These are phyloP conservation scores for Parmelia sp. DNA, from an alignment of 495 filamentous ascomycete species.

Conservation along the genomic window DNA sequence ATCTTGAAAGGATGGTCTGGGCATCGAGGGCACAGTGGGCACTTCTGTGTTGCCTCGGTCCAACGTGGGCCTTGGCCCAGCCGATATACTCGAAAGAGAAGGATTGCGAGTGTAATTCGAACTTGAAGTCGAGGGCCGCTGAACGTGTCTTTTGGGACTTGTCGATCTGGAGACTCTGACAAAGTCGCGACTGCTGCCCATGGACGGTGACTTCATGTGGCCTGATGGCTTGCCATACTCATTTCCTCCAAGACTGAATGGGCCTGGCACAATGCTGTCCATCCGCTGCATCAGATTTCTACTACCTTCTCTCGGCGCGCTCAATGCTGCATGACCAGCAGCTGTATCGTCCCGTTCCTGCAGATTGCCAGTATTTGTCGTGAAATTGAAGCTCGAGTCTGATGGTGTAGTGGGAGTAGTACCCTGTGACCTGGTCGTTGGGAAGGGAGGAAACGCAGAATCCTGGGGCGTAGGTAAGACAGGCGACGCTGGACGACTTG, in stretches of 20 bases:
- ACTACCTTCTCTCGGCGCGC: slow-evolving; percentile 34
- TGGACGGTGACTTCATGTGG: slow-evolving; percentile 30
- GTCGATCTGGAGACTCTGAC: slow-evolving; percentile 16
- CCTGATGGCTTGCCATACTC: slow-evolving; percentile 4
- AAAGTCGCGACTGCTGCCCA: slow-evolving; percentile 29
- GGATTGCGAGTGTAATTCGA: slow-evolving; percentile 21
- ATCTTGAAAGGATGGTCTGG: slow-evolving; percentile 14
- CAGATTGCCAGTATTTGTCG: slow-evolving; percentile 24
- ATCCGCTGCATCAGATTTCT: slow-evolving; percentile 50
- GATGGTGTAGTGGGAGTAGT: slow-evolving; percentile 32
- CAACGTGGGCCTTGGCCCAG: slow-evolving; percentile 15
- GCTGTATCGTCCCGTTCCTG: not conserved
- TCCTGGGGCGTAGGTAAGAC: slow-evolving; percentile 46
- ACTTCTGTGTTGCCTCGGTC: slow-evolving; percentile 17
- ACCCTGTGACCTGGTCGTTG: slow-evolving; percentile 39
- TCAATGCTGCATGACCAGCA: slow-evolving; percentile 35
- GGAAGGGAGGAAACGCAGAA: slow-evolving; percentile 57
- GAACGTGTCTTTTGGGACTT: slow-evolving; percentile 14
- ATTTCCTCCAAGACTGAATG: slow-evolving; percentile 46
- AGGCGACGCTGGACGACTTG: slow-evolving; percentile 38
- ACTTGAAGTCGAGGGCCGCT: slow-evolving; percentile 26
- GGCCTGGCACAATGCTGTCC: slow-evolving; percentile 60
- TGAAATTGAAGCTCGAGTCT: slow-evolving; percentile 28
- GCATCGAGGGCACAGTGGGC: slow-evolving; percentile 19
- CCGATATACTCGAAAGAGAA: slow-evolving; percentile 24